Percentiles rank a stretch among this genome's conserved stretches.
phyloP scores from a whole-genome alignment of 2,329 filamentous ascomycete species.

The Fusarium siculi region DNA sequence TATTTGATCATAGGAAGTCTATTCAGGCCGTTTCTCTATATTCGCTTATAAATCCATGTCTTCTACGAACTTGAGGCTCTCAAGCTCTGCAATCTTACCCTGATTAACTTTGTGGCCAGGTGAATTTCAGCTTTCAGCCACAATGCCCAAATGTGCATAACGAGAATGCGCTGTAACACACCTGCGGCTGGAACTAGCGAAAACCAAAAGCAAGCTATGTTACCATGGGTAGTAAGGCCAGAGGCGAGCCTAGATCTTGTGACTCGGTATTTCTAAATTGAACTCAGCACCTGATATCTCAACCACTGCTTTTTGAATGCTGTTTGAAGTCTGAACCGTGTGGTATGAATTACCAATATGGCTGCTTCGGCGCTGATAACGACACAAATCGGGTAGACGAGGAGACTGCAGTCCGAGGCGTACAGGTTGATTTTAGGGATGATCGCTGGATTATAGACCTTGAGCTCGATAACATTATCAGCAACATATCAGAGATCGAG shows the following conservation, averaged over 20 bases:
- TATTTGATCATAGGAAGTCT: accelerated
- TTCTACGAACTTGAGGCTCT: background rate
- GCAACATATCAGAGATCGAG: background rate
- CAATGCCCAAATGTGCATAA: background rate
- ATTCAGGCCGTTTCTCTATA: accelerated
- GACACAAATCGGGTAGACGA: background rate
- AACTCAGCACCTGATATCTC: background rate
- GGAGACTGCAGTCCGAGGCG: background rate
- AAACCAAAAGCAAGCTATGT: background rate
- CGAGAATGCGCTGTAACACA: background rate
- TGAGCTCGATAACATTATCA: background rate
- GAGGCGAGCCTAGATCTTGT: background rate
- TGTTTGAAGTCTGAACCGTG: accelerated
- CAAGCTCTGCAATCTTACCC: background rate
- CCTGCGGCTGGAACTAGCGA: background rate
- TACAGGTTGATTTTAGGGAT: background rate
- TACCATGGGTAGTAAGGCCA: too few relatives aligned
- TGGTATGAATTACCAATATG: background rate
- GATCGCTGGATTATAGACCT: background rate
- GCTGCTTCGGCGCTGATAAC: background rate
- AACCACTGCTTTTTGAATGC: accelerated
- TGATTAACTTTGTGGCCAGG: background rate
- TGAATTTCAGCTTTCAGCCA: background rate
- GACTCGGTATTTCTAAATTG: background rate
- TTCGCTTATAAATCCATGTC: accelerated